Base-by-base conservation (phyloP, 345 rosid species). In the Salix caprea region DNA sequence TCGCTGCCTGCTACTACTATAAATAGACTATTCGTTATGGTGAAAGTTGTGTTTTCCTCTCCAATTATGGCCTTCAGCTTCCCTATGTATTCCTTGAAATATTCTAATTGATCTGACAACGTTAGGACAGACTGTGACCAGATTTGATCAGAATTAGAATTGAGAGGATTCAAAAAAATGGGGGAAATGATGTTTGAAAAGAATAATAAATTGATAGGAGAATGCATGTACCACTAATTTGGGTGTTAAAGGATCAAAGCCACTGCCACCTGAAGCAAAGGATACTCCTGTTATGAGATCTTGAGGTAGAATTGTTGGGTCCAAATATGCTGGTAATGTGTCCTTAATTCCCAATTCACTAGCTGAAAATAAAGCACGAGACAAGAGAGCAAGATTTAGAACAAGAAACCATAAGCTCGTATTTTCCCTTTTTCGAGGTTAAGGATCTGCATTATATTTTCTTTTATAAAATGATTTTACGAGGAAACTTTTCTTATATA, bases 261-360 rank as follows among this genome's bases (percentile, higher is more conserved):
- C 97, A 4, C 86, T 21, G 46, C 90, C 97, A 15, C 90, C 88
- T 1, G 96, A 90, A 40, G 92, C 97, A 72, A 93, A 90, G 72
- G 79, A 84, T 32, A 91, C 94, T 0, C 97, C 96, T 0, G 92
- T 88, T 48, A 76, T 77, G 26, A 93, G 93, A 74, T 90, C 93
- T 67, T 78, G 54, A 42, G 76, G 77, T 71, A 70, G 66, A 69
- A 91, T 26, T 23, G 80, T 69, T 21, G 86, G 84, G 65, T 90
- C 94, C 10, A 87, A 68, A 81, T 89, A 93, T 34, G 94, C 82
- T 0, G 97, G 96, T 61, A 90, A 46, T 0, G 44, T 48, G 1
- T 77, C 84, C 69, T 87, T 90, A 32, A 93, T 81, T 80, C 94
- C 94, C 54, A 91, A n/a, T 69, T 77, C 82, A 79, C 85, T 84